Conservation (phyloP, 139 green algal genomes). For the Asterochloris erici region DNA sequence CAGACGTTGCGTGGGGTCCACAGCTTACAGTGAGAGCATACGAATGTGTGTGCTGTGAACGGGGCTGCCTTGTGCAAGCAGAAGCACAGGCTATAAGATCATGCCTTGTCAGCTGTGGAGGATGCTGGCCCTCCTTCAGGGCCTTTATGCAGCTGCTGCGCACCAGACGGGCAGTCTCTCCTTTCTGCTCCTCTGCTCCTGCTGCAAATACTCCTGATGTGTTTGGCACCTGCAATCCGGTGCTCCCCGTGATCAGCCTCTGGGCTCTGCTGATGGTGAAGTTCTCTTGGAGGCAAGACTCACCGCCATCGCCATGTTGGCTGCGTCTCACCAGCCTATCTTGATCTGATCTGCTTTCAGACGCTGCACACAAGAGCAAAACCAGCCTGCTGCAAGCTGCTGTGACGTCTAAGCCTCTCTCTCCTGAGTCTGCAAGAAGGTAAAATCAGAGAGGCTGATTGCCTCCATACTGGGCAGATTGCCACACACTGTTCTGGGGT, state of each 20-base stretch:
- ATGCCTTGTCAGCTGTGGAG: not conserved
- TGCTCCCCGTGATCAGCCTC: too few species aligned
- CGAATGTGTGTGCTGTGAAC: not conserved
- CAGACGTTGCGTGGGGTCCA: not conserved
- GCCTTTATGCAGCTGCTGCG: not conserved
- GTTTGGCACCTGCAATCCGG: not conserved
- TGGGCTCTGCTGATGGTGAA: not conserved
- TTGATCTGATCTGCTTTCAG: too few species aligned
- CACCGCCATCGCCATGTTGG: constrained; percentile 15
- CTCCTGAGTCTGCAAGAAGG: too few species aligned
- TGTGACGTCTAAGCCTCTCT: too few species aligned
- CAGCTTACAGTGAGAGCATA: not conserved
- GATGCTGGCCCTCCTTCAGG: not conserved
- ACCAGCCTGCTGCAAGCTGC: too few species aligned
- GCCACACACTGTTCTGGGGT: too few species aligned
- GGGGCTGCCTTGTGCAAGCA: not conserved
- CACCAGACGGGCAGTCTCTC: constrained; percentile 92
- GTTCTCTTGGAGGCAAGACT: not conserved
- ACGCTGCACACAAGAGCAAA: too few species aligned
- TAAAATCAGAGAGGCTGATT: too few species aligned
- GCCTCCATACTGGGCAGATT: too few species aligned
- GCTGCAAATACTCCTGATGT: constrained; percentile 45
- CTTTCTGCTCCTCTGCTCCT: constrained; percentile 88
- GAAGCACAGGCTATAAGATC: not conserved
- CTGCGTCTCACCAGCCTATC: too few species aligned